These are phyloP conservation scores for Ananas comosus DNA, from an alignment of 176 grass and related monocot genomes.

Conservation along the genomic window DNA sequence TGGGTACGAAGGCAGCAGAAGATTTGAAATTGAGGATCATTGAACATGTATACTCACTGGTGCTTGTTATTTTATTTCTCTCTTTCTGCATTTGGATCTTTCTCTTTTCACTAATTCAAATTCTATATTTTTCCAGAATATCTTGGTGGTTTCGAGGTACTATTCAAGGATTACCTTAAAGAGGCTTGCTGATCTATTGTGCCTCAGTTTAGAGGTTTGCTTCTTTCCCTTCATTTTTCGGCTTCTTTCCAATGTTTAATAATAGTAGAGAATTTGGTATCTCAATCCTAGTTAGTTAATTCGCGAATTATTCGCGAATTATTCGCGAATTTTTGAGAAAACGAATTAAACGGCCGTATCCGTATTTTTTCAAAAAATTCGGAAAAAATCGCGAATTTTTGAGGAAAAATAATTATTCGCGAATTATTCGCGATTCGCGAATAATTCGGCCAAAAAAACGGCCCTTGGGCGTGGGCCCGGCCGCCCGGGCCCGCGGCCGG, in stretches of 20 bases:
- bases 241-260: not conserved
- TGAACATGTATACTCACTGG: conserved; percentile 51
- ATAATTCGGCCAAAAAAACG: no score
- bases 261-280: no score
- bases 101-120: conserved; percentile 1
- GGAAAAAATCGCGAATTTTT: no score
- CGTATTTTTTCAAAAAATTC: no score
- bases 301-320: no score
- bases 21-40: conserved; percentile 88
- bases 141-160: conserved; percentile 91
- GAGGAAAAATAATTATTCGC: no score
- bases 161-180: conserved; percentile 94
- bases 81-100: conserved; percentile 2
- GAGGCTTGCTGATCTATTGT: conserved; percentile 74
- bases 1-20: conserved; percentile 60
- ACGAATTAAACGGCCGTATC: no score
- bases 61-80: not conserved
- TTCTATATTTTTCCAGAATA: conserved; percentile 53
- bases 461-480: no score
- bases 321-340: no score
- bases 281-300: no score
- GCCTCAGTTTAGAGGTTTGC: conserved; percentile 64
- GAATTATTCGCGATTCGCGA: no score
- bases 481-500: no score
- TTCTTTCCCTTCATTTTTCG: not conserved